Evolutionary conservation across 164 flowering plant genomes (phyloP), one percentile per base, ranked within the genome.

Genomic region (Magnolia kwangsiensis): DNA sequence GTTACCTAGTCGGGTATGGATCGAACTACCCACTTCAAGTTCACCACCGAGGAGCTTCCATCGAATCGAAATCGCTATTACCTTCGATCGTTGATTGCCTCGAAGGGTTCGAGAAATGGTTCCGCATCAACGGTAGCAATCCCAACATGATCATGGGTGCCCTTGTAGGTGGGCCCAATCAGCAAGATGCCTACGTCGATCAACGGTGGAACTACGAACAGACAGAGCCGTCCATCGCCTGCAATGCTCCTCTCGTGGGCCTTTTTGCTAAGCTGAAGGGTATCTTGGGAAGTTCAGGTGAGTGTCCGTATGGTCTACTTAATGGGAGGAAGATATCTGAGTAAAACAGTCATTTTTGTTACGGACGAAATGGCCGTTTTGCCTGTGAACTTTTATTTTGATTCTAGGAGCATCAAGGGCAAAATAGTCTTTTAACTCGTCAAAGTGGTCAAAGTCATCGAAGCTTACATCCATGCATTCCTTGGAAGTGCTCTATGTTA

Each of bases 21-120:
- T 37, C 74, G 16, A 85, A 78, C 2, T 92, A 88, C 59, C 98
- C 98, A 10, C 50, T 66, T 2, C 90, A 88, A 24, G 89, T 89
- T 58, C 98, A 95, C 81, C 98, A 95, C 77, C 79, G 97, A 71
- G 97, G 92, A 2, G 82, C 98, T 67, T 95, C 99, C 29, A 91
- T 94, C 69, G 80, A 89, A 3, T 87, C 96, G 1, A 74, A 79
- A 1, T 75, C 67, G 4, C 19, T 74, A 18, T 78, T 85, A 2
- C 84, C 69, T 0, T 72, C 87, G 0, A 11, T 65, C 0, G 90
- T 90, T 49, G 89, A 87, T 27, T 94, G 98, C 73, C 83, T 82
- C 1, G 84, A 90, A 78, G 98, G 98, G 23, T 94, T 92, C 49
- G 98, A 92, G 72, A 69, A 74, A 1, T 95, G 98, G 98, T 91